Base-by-base conservation (phyloP, 768 basidiomycete species). In the Pluteus cervinus region DNA sequence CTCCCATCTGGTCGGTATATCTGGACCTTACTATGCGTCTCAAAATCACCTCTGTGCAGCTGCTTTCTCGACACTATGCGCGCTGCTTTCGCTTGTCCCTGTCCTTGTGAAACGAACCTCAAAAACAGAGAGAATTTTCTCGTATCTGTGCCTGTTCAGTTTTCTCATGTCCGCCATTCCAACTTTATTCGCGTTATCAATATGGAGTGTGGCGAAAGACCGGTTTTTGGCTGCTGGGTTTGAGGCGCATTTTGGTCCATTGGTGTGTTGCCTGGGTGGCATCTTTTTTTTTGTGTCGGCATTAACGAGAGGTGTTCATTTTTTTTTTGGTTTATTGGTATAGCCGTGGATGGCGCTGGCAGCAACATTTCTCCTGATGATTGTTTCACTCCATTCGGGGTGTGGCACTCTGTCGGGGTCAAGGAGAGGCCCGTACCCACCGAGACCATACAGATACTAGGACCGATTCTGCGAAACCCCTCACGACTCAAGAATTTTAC, bases 111-210 rank as follows among this genome's bases (percentile, higher is more conserved):
- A 42, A 21, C 43, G 55, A 18, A 53, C 48, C 17, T 35, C 42
- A 23, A 53, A 47, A 45, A 51, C 53, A 7, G 54, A 57, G 24
- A 52, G 46, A 16, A 41, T 61, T 5, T 60, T 63, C 29, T 40
- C 44, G 20, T 17, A 55, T 23, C 52, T 57, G 4, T 49, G 51
- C n/a, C 48, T 51, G 48, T 41, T 43, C 3, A 55, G 65, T 1
- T 57, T 62, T 37, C 31, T 51, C 2, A 33, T 49, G 1, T 62
- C 63, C 2, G 40, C 50, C 16, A 29, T 61, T 6, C 61, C 60
- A 9, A 63, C 65, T 38, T 37, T 62, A n/a, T 65, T 64, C 36
- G 60, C 56, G 56, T 56, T 63, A n/a, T 55, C 57, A 2, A 61
- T 61, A 20, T 62, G 55, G 50, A 53, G 43, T 35, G 46, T 51